A percentile compares a stretch with the other conserved stretches of the same genome.
Evolutionary conservation across 148 eudicot genomes (phyloP).

Genomic region (Rhododendron vialii): DNA sequence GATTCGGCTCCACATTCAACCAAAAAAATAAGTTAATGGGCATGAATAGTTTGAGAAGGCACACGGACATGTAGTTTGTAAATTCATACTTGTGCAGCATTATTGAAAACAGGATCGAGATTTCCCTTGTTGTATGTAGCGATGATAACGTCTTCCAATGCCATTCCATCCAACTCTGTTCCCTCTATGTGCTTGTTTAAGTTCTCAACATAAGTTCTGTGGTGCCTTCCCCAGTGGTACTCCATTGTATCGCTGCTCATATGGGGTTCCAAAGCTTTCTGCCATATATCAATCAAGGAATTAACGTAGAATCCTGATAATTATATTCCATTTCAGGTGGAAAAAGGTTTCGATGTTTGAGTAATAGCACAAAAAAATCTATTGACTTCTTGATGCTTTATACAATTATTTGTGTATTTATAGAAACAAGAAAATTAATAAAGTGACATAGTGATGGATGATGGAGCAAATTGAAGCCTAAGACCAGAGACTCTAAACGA

Average conservation of each 20-base stretch:
- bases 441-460: neutral
- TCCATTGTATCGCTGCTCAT: slow-evolving; percentile 80
- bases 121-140: slow-evolving; percentile 79
- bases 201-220: slow-evolving; percentile 79
- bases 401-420: neutral
- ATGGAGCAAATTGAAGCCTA: neutral
- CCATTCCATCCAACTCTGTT: slow-evolving; percentile 62
- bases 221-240: slow-evolving; percentile 93
- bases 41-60: neutral
- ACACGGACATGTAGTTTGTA: neutral
- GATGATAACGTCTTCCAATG: slow-evolving; percentile 55
- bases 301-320: neutral
- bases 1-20: neutral
- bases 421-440: neutral
- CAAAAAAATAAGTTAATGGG: neutral
- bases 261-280: slow-evolving; percentile 91
- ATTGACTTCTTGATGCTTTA: neutral
- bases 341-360: neutral
- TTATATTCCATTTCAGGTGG: too few species aligned
- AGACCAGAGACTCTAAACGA: neutral
- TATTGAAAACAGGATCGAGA: slow-evolving; percentile 79
- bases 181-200: slow-evolving; percentile 90
- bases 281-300: slow-evolving; percentile 5
- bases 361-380: neutral
- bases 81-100: slow-evolving; percentile 84